Evolutionary conservation across 257 asterid genomes (phyloP), one percentile per base, ranked within the genome.

Genomic region (Lantana camara): DNA sequence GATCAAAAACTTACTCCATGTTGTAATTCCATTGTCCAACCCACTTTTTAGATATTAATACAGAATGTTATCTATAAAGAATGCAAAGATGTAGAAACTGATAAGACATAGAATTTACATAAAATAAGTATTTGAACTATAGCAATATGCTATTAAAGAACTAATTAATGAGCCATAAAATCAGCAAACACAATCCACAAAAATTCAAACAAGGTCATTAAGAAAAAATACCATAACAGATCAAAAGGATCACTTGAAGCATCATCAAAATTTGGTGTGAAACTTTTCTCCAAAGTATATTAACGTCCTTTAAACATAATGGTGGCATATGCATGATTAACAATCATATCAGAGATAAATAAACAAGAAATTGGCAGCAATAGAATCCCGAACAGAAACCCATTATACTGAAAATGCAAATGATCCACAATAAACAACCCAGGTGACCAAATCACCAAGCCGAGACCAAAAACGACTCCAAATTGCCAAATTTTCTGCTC

Each of bases 341-440:
- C 7, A 51, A 38, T 54, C 61, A 55, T 60, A 15, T 60, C 51
- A 37, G 57, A 21, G 30, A 41, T 27, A 29, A 34, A 46, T 7
- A 93, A 71, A 41, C 38, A 87, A 20, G 89, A 78, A 71, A 89
- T 70, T 1, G 96, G 87, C 50, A 89, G 42, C 75, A 93, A 69
- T 64, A 89, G 75, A 40, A 83, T 48, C 71, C 98, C 97, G 83
- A 93, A 46, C 66, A 93, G 60, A 62, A 93, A 81, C 72, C 97
- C 98, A 73, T 93, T 93, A 63, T 89, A 93, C 86, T 93, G 98
- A 71, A 93, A 93, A 82, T 93, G 96, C 80, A 90, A 22, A 81
- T 93, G 98, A 70, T 89, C 98, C 27, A 90, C 97, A 27, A 93
- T 78, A 38, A 87, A 72, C 91, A 93, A 61, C 50, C 90, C 93